These are phyloP conservation scores for Oenanthe javanica DNA, from an alignment of 140 eudicot genomes.

Conservation along the genomic window DNA sequence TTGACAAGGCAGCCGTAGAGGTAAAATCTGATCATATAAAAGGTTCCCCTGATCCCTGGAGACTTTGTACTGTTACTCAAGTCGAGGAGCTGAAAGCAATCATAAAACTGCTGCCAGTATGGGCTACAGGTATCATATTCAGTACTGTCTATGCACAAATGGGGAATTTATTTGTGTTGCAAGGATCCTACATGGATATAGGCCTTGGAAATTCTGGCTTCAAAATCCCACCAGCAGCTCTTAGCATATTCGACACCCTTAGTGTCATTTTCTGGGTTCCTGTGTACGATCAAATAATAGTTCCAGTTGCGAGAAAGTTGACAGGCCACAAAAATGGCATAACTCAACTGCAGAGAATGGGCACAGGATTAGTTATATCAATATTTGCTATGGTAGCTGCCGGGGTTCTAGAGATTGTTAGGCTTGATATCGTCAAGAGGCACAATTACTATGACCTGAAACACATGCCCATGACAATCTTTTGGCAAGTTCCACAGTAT, in stretches of 20 bases:
- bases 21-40: constrained; percentile 39
- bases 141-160: constrained; percentile 56
- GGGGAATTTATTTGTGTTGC: constrained; percentile 54
- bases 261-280: constrained; percentile 77
- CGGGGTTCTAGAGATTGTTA: constrained; percentile 41
- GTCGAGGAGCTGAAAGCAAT: constrained; percentile 72
- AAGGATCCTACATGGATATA: constrained; percentile 53
- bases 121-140: constrained; percentile 80
- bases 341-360: constrained; percentile 71
- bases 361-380: constrained; percentile 53
- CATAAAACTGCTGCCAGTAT: constrained; percentile 55
- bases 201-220: constrained; percentile 29
- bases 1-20: constrained; percentile 86
- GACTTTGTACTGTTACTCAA: constrained; percentile 76
- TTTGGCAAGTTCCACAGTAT: constrained; percentile 80
- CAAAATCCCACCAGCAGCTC: constrained; percentile 63
- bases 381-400: constrained; percentile 58
- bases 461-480: constrained; percentile 46
- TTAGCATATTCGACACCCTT: constrained; percentile 56
- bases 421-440: constrained; percentile 44
- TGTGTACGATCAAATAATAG: constrained; percentile 42
- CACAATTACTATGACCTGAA: constrained; percentile 31
- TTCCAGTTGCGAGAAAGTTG: constrained; percentile 44
- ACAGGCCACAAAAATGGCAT: constrained; percentile 61
- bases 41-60: constrained; percentile 48